These are phyloP conservation scores for Carpediemonas membranifera DNA, from an alignment of 78 protist species.

Conservation along the genomic window DNA sequence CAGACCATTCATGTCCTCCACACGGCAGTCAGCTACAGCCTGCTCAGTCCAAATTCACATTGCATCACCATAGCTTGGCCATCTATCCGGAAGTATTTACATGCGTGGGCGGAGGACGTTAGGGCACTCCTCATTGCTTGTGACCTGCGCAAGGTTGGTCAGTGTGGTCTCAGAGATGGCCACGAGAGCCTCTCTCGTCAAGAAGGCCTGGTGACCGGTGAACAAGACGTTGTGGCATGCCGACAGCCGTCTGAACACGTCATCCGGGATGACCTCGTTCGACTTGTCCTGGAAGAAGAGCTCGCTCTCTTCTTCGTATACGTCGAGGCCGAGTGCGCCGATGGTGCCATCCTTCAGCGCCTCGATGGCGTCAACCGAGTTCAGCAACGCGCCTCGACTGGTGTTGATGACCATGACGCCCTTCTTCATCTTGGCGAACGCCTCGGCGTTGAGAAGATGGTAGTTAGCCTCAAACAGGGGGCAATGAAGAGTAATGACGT, in stretches of 20 bases:
- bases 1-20: no score
- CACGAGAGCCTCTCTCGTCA: neutral
- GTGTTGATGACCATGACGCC: slow-evolving; percentile 62
- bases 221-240: neutral
- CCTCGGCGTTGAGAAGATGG: slow-evolving; percentile 48
- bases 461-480: slow-evolving; percentile 38
- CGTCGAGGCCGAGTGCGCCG: slow-evolving; percentile 50
- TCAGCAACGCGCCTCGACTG: slow-evolving; percentile 60
- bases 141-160: no score
- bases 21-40: no score
- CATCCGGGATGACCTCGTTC: neutral
- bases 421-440: slow-evolving; percentile 46
- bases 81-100: no score
- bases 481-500: slow-evolving; percentile 56
- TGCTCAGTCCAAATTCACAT: no score
- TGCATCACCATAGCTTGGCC: no score
- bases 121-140: no score
- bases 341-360: neutral
- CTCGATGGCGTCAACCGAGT: slow-evolving; percentile 35
- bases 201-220: slow-evolving; percentile 4
- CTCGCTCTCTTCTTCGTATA: slow-evolving; percentile 59
- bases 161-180: neutral
- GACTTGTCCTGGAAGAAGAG: slow-evolving; percentile 55
- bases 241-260: neutral
- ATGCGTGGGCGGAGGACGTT: no score